phyloP scores from a whole-genome alignment of 108 stramenopile genomes.

The Skeletonema costatum region DNA sequence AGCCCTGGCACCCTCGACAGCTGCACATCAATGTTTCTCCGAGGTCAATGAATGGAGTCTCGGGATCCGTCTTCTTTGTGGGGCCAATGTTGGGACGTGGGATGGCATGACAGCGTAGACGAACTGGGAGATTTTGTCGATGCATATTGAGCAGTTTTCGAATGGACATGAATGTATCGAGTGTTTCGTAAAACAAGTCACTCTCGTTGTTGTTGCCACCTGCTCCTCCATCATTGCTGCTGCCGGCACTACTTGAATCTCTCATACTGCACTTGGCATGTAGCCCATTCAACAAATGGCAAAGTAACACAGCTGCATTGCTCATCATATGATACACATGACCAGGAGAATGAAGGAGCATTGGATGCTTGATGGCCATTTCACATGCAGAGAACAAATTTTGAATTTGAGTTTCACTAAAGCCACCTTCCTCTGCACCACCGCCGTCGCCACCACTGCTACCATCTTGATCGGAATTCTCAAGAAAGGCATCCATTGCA shows the following conservation, averaged over 20 bases:
- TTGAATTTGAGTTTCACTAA: constrained; percentile 83
- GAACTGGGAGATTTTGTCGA: constrained; percentile 77
- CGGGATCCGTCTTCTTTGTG: constrained; percentile 15
- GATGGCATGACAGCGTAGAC: constrained; percentile 82
- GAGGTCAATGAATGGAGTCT: constrained; percentile 67
- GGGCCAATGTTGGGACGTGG: constrained; percentile 68
- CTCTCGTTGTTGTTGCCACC: constrained; percentile 50
- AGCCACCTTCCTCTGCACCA: constrained; percentile 50
- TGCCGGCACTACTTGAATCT: neutral
- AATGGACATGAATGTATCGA: constrained; percentile 78
- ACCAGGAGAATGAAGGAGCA: constrained; percentile 77
- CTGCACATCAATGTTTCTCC: constrained; percentile 81
- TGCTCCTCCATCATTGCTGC: neutral
- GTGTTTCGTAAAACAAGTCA: constrained; percentile 79
- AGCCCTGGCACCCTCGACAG: constrained; percentile 88
- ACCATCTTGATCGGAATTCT: constrained; percentile 69
- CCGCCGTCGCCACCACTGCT: neutral
- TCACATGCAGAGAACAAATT: constrained; percentile 79
- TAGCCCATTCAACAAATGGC: constrained; percentile 86
- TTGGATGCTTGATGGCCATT: constrained; percentile 79
- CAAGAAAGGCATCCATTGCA: constrained; percentile 87
- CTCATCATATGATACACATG: constrained; percentile 87
- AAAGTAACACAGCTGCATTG: constrained; percentile 80
- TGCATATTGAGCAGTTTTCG: constrained; percentile 78
- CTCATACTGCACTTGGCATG: constrained; percentile 44